A percentile compares a stretch with the other conserved stretches of the same genome.
These are phyloP conservation scores for Aspergillus transmontanensis DNA, from an alignment of 2,329 filamentous ascomycete species.

Conservation along the genomic window DNA sequence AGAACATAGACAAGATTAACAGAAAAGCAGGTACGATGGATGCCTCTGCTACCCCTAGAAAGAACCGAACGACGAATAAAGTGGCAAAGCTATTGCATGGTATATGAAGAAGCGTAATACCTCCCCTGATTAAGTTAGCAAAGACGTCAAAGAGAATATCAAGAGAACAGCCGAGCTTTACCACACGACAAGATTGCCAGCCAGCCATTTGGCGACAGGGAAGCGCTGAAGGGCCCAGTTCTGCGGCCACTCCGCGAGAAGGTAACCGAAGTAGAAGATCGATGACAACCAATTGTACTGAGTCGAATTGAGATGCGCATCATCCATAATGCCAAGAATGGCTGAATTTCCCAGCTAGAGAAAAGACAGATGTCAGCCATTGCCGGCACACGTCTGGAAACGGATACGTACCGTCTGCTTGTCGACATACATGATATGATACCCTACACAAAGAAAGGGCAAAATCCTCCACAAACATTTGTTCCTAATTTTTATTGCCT, in stretches of 20 bases:
- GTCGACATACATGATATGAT: constrained; percentile 46
- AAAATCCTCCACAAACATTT: constrained; percentile 42
- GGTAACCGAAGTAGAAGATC: constrained; percentile 48
- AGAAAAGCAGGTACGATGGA: constrained; percentile 54
- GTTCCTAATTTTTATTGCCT: constrained; percentile 17
- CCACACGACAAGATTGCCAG: constrained; percentile 31
- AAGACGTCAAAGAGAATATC: not conserved
- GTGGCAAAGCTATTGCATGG: constrained; percentile 52
- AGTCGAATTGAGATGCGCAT: constrained; percentile 28
- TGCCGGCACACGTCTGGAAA: not conserved
- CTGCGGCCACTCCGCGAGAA: constrained; percentile 43
- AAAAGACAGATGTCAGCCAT: not conserved
- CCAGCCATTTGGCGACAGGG: constrained; percentile 43
- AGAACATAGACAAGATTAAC: constrained; percentile 43
- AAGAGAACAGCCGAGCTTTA: not conserved
- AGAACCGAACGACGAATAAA: constrained; percentile 52
- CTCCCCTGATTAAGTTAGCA: constrained; percentile 31
- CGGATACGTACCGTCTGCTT: constrained; percentile 36
- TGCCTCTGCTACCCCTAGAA: constrained; percentile 57
- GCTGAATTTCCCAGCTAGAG: constrained; percentile 26
- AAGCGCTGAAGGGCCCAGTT: constrained; percentile 48
- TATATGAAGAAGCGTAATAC: constrained; percentile 36
- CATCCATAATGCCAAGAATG: constrained; percentile 35
- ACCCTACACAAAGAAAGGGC: constrained; percentile 44
- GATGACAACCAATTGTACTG: constrained; percentile 47